Evolutionary conservation across 2,329 filamentous ascomycete genomes (phyloP).

Genomic region (Cercospora sp.): DNA sequence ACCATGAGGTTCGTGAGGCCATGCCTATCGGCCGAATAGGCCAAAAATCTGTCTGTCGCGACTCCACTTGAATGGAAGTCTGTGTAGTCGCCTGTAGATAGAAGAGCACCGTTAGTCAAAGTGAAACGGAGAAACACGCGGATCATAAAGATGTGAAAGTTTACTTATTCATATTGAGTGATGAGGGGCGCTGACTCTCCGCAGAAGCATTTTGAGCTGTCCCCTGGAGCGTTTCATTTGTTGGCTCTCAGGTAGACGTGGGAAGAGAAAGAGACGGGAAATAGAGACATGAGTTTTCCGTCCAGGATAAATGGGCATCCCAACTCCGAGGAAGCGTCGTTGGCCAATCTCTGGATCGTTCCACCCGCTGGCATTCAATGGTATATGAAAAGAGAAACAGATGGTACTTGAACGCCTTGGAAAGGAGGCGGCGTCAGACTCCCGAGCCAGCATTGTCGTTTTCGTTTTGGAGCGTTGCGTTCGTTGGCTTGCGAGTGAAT

Average conservation of each 20-base stretch:
- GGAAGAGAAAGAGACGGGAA: background rate
- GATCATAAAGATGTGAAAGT: background rate
- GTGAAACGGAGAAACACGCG: background rate
- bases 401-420: background rate
- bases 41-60: slow-evolving; percentile 7
- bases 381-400: background rate
- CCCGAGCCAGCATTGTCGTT: background rate
- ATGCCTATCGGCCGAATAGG: slow-evolving; percentile 1
- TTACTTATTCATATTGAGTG: background rate
- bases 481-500: background rate
- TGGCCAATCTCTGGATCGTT: background rate
- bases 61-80: background rate
- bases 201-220: background rate
- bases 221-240: background rate
- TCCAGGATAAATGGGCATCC: background rate
- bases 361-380: background rate
- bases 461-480: background rate
- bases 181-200: background rate
- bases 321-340: background rate
- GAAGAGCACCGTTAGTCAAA: background rate
- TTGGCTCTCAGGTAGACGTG: background rate
- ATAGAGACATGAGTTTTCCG: background rate
- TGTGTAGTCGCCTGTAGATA: background rate
- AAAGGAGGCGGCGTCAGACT: background rate
- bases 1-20: background rate